Evolutionary conservation across 495 filamentous ascomycete species (phyloP).

Genomic region (Margaritispora aquatica): DNA sequence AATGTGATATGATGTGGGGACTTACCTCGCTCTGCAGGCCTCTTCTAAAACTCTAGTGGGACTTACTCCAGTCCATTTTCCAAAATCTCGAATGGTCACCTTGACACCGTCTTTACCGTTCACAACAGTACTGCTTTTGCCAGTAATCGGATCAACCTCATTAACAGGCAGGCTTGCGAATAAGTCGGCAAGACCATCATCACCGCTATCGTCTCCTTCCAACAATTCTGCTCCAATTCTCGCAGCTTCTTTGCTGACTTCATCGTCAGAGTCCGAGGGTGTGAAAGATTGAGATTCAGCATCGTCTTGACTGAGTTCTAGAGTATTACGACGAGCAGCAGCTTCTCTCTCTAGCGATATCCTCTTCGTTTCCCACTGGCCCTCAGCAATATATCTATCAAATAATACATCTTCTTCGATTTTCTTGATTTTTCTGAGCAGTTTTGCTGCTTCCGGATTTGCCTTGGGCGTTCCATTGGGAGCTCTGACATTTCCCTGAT

Average conservation of each 20-base stretch:
- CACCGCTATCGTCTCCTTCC: conserved; percentile 44
- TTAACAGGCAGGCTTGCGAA: conserved; percentile 64
- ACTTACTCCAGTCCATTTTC: conserved; percentile 64
- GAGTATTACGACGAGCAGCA: conserved; percentile 20
- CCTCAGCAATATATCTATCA: conserved; percentile 69
- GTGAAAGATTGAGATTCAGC: conserved; percentile 22
- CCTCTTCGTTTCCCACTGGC: conserved; percentile 61
- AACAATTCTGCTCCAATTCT: conserved; percentile 44
- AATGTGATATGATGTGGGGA: background rate
- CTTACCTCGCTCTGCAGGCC: conserved; percentile 73
- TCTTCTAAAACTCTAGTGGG: conserved; percentile 76
- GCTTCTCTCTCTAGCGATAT: conserved; percentile 59
- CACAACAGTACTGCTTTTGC: conserved; percentile 44
- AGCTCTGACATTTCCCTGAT: background rate
- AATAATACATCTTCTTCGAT: conserved; percentile 85
- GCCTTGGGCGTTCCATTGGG: conserved; percentile 18
- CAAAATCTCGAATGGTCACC: conserved; percentile 73
- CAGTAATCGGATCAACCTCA: conserved; percentile 47
- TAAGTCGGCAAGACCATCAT: conserved; percentile 47
- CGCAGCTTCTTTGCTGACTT: conserved; percentile 42
- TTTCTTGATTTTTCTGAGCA: conserved; percentile 63
- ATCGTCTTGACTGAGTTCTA: conserved; percentile 27
- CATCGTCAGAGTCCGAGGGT: conserved; percentile 33
- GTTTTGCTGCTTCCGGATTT: conserved; percentile 49
- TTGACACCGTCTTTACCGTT: conserved; percentile 42